Evolutionary conservation across 169 alveolate species (phyloP).

Genomic region (Plasmodium ovale): DNA sequence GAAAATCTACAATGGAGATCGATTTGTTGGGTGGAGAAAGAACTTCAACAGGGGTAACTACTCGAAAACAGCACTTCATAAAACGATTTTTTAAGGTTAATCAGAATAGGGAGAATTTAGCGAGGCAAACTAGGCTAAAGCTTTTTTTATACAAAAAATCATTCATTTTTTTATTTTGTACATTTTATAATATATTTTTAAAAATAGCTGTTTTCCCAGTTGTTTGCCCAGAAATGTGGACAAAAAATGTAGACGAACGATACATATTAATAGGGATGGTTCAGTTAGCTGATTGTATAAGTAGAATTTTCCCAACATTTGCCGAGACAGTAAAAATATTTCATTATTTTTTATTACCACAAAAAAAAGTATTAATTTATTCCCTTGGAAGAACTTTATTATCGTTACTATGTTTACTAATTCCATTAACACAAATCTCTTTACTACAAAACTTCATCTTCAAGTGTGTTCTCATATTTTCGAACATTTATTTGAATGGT

Average conservation of each 20-base stretch:
- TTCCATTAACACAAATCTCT: conserved; percentile 27
- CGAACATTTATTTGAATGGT: conserved; percentile 60
- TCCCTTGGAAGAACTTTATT: conserved; percentile 52
- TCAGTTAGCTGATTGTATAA: conserved; percentile 55
- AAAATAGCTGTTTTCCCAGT: conserved; percentile 61
- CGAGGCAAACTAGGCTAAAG: conserved; percentile 23
- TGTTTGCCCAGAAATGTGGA: conserved; percentile 76
- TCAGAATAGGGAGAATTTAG: neutral
- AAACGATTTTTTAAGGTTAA: neutral
- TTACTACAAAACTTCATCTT: conserved; percentile 36
- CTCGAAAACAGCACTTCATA: neutral
- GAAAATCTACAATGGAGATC: neutral
- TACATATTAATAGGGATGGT: conserved; percentile 71
- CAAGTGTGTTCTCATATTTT: conserved; percentile 46
- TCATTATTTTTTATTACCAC: conserved; percentile 35
- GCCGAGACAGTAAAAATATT: conserved; percentile 7
- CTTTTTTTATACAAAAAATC: conserved; percentile 47
- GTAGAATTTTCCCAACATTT: conserved; percentile 63
- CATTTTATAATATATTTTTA: conserved; percentile 54
- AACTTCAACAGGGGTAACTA: neutral
- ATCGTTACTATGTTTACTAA: conserved; percentile 39
- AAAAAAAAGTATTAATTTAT: conserved; percentile 55
- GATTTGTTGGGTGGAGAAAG: neutral
- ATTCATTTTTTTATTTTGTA: conserved; percentile 28
- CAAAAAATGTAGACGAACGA: conserved; percentile 52